Base-by-base conservation (phyloP, 495 filamentous ascomycete species). In the Penicillium cataractarum region DNA sequence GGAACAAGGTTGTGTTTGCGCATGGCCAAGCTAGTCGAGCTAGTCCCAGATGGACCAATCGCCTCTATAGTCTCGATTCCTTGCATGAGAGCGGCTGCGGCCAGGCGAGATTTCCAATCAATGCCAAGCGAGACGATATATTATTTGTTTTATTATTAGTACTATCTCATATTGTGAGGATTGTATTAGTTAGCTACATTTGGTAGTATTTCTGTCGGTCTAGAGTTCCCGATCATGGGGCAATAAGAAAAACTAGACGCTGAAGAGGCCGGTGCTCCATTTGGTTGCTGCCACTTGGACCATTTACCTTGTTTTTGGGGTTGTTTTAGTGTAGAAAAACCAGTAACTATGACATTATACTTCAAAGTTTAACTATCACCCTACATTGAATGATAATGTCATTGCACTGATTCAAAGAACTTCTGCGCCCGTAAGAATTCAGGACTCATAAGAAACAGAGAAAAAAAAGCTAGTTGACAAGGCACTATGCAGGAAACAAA, bases 1-100 rank as follows among this genome's bases (percentile, higher is more conserved):
- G 60, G 60, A 62, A 63, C 51, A 62, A 58, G 53, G 58, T 60
- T 54, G 37, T 48, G 37, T 40, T 48, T 40, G 46, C 55, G 15
- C 29, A 48, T 49, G 57, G 26, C 26, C 58, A 19, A 58, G 55
- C 51, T 60, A 57, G 54, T 63, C n/a, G 31, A 63, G 29, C 21
- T 53, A 54, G 37, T 54, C 33, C 22, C 1, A 52, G 62, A 63
- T 65, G 60, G 63, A 50, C 70, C 70, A 70, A 72, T 72, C 57
- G 67, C 54, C 62, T 64, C 60, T 67, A 55, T 53, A 55, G 60
- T 53, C 62, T 67, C 51, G 57, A 69, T 63, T 68, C 65, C 70
- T 72, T 72, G 63, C 70, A 68, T 69, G 49, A 63, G 50, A 40
- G 55, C n/a, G 29, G 32, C 55, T 58, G 51, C 53, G 33, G 46